A percentile compares a stretch with the other conserved stretches of the same genome.
Conservation (phyloP, 352 stramenopile genomes). For the Phytopythium kandeliae region DNA sequence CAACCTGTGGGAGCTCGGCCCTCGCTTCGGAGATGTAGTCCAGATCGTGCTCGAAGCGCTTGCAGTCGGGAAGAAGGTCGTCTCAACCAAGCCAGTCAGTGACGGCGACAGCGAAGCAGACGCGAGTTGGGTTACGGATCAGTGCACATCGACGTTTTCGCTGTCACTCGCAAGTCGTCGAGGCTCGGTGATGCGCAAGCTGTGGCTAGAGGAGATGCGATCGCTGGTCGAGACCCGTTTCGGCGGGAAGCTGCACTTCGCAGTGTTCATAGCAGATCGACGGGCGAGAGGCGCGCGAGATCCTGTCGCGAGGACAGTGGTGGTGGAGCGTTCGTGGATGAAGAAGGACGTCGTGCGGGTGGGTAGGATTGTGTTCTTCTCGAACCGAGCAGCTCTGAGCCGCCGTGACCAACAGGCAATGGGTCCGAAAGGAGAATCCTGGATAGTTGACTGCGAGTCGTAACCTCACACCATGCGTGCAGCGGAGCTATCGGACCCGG, state of each 20-base stretch:
- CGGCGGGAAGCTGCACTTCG: conserved; percentile 24
- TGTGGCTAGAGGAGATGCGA: conserved; percentile 22
- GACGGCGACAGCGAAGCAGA: neutral
- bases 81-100: neutral
- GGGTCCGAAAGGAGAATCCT: neutral
- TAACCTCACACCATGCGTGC: neutral
- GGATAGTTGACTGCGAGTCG: conserved; percentile 1
- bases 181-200: conserved; percentile 31
- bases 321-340: conserved; percentile 18
- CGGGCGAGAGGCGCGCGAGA: conserved; percentile 17
- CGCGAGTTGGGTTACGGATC: neutral
- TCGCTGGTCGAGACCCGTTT: conserved; percentile 11
- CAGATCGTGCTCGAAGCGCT: conserved; percentile 22
- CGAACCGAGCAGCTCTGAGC: neutral
- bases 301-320: conserved; percentile 18
- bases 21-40: conserved; percentile 32
- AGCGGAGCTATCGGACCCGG: too few relatives aligned
- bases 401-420: neutral
- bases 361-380: conserved; percentile 28
- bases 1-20: conserved; percentile 28
- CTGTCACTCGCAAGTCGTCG: conserved; percentile 31
- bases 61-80: neutral
- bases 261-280: conserved; percentile 25
- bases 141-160: conserved; percentile 9
- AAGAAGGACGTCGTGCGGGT: conserved; percentile 33